Evolutionary conservation across 2,329 filamentous ascomycete species (phyloP).

Genomic region (Aspergillus oerlinghausenensis): DNA sequence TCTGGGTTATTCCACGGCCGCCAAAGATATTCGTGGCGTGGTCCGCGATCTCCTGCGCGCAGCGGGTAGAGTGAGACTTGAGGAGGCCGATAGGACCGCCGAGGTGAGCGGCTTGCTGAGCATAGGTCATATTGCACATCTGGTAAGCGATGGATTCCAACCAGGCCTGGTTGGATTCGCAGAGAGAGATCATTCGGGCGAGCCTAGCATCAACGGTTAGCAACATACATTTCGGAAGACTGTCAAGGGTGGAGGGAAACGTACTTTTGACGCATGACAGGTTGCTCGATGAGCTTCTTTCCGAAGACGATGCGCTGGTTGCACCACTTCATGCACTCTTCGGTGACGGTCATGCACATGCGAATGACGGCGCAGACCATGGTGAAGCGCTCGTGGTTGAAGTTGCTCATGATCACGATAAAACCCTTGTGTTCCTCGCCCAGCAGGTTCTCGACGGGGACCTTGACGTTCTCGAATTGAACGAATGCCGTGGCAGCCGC

Average conservation of each 20-base stretch:
- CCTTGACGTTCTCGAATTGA: slow-evolving; percentile 82
- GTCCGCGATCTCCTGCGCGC: slow-evolving; percentile 78
- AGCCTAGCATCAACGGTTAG: slow-evolving; percentile 45
- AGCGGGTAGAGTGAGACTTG: slow-evolving; percentile 72
- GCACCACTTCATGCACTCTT: slow-evolving; percentile 83
- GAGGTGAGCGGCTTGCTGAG: slow-evolving; percentile 67
- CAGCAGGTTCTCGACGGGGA: slow-evolving; percentile 71
- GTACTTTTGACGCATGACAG: slow-evolving; percentile 74
- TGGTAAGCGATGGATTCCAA: slow-evolving; percentile 80
- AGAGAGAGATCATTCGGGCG: slow-evolving; percentile 79
- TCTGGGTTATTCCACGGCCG: slow-evolving; percentile 72
- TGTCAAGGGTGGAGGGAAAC: slow-evolving; percentile 14
- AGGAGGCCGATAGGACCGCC: slow-evolving; percentile 78
- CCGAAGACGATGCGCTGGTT: slow-evolving; percentile 82
- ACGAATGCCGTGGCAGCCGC: slow-evolving; percentile 74
- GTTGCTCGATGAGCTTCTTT: slow-evolving; percentile 77
- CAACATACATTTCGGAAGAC: neutral
- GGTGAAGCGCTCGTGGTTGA: slow-evolving; percentile 81
- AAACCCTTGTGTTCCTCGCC: slow-evolving; percentile 84
- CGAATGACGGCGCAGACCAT: slow-evolving; percentile 66
- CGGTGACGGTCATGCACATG: slow-evolving; percentile 63
- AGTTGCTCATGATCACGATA: slow-evolving; percentile 77
- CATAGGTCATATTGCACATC: slow-evolving; percentile 81
- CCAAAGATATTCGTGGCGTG: slow-evolving; percentile 83
- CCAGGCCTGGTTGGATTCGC: slow-evolving; percentile 81